Evolutionary conservation across 352 stramenopile genomes (phyloP), one percentile per base, ranked within the genome.

Genomic region (Globisporangium polare): DNA sequence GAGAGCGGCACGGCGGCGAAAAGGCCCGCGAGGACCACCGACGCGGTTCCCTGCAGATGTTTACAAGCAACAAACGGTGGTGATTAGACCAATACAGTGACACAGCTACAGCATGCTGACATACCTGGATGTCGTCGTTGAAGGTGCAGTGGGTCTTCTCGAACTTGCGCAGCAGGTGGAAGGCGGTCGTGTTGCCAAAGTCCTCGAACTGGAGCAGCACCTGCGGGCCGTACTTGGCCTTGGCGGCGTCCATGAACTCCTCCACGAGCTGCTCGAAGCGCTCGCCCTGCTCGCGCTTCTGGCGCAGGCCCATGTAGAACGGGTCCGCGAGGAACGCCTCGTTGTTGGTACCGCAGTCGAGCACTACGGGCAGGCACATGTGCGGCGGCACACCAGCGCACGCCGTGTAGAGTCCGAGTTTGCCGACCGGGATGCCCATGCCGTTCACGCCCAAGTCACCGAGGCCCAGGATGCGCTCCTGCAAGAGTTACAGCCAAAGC

Each of bases 341-440:
- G 71, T 99, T 99, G 77, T 99, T 96, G 27, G 35, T 47, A 12
- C 35, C 26, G 24, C 33, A 58, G 53, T 58, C 53, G 33, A 49
- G 20, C 42, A 53, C 55, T 18, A 60, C 22, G 6, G 53, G n/a
- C 24, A 51, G 26, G 12, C 37, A 60, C 39, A 31, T 50, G 55
- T 31, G 27, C 13, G 55, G 45, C 33, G 89, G 86, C 51, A 99
- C 96, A 58, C 96, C 96, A 22, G 92, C 96, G 18, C 91, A 97
- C 65, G 55, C 46, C 35, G 91, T 97, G 74, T 99, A 99, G 56
- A 99, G 87, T 15, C 81, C 87, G 37, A 98, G 78, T 65, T 98
- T 98, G 54, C 97, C 97, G 55, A 99, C 97, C 1, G 96, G 96
- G 64, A 99, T 99, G 41, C 94, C 96, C 96, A 99, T 99, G 54